These are phyloP conservation scores for Macroventuria anomochaeta DNA, from an alignment of 2,329 filamentous ascomycete genomes.

Conservation along the genomic window DNA sequence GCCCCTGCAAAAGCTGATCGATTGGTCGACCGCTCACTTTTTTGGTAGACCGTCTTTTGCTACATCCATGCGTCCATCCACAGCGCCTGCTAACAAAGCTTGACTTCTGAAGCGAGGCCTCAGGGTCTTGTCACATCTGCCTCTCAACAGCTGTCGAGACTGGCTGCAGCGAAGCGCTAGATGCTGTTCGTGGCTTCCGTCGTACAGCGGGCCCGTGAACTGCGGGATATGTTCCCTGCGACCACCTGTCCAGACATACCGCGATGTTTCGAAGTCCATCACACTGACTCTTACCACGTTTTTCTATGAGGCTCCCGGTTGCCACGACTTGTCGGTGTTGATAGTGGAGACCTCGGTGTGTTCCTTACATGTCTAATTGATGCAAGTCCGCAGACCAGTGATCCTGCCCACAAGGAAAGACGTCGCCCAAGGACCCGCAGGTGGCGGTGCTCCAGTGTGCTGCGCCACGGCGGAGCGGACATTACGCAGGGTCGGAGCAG, in stretches of 20 bases:
- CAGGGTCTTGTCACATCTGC: slow-evolving; percentile 26
- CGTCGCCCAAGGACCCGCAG: too few species aligned
- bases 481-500: slow-evolving; percentile 11
- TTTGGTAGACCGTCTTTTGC: slow-evolving; percentile 19
- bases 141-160: slow-evolving; percentile 13
- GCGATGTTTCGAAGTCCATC: slow-evolving; percentile 13
- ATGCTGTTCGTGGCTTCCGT: slow-evolving; percentile 7
- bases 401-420: too few species aligned
- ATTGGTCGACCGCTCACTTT: slow-evolving; percentile 37
- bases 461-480: slow-evolving; percentile 24
- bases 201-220: neutral
- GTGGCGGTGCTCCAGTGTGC: slow-evolving; percentile 11
- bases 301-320: neutral
- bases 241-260: slow-evolving; percentile 1
- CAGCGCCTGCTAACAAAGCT: slow-evolving; percentile 28
- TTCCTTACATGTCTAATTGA: neutral
- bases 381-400: neutral
- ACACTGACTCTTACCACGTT: neutral
- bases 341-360: neutral
- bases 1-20: slow-evolving; percentile 27
- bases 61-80: slow-evolving; percentile 18
- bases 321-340: neutral
- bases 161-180: slow-evolving; percentile 21
- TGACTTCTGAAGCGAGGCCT: slow-evolving; percentile 16
- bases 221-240: slow-evolving; percentile 3